phyloP scores from a whole-genome alignment of 1,284 basidiomycete species.

The Cystobasidium slooffiae region DNA sequence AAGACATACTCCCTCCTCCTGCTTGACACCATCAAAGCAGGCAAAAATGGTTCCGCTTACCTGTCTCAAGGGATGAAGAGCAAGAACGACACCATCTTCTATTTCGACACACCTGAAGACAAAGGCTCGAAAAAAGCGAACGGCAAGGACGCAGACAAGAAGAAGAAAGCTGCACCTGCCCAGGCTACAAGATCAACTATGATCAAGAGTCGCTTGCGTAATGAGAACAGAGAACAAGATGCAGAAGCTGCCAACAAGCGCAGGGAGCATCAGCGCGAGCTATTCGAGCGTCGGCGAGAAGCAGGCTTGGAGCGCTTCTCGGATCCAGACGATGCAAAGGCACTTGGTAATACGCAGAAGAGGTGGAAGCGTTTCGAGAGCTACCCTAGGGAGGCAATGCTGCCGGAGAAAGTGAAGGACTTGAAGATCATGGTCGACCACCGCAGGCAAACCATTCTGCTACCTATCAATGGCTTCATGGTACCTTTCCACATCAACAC shows the following conservation, averaged over 20 bases:
- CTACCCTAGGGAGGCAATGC: conserved; percentile 88
- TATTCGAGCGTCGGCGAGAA: conserved; percentile 77
- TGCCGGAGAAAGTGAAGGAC: conserved; percentile 78
- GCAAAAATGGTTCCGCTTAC: conserved; percentile 68
- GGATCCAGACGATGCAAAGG: conserved; percentile 65
- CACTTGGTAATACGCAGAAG: conserved; percentile 65
- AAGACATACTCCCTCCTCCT: conserved; percentile 89
- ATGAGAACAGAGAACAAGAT: conserved; percentile 75
- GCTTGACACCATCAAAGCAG: conserved; percentile 84
- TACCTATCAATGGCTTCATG: conserved; percentile 93
- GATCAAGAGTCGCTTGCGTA: conserved; percentile 72
- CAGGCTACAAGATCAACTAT: conserved; percentile 44
- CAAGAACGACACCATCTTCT: conserved; percentile 86
- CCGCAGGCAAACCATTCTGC: conserved; percentile 82
- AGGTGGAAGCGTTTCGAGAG: conserved; percentile 95
- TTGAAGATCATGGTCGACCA: conserved; percentile 90
- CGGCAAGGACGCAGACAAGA: conserved; percentile 58
- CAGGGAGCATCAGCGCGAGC: conserved; percentile 82
- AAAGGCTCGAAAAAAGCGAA: conserved; percentile 66
- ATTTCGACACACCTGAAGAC: conserved; percentile 62
- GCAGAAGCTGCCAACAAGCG: conserved; percentile 70
- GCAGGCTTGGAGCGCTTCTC: conserved; percentile 85
- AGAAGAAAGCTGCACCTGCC: conserved; percentile 44
- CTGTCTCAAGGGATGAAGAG: conserved; percentile 83
- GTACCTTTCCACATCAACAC: conserved; percentile 99